A percentile compares a stretch with the other conserved stretches of the same genome.
These are phyloP conservation scores for Tolypocladium inflatum DNA, from an alignment of 2,329 filamentous ascomycete species.

Conservation along the genomic window DNA sequence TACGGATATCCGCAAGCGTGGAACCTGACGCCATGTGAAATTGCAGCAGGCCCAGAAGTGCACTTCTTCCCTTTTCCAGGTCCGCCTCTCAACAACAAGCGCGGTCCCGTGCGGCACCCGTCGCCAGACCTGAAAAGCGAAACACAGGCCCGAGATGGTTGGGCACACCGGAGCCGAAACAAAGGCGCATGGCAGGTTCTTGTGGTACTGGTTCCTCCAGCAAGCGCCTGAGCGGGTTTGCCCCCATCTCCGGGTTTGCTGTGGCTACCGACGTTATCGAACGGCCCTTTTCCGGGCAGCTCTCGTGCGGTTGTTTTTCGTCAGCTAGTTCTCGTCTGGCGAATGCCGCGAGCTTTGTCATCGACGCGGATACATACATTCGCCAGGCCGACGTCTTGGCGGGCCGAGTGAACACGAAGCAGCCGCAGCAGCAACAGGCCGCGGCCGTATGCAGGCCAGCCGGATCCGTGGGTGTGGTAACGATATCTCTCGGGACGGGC, in stretches of 20 bases:
- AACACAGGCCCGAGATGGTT: background rate
- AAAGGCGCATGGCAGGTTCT: background rate
- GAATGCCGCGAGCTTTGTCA: constrained; percentile 6
- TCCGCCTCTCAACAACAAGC: background rate
- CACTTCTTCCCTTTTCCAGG: background rate
- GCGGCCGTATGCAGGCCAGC: background rate
- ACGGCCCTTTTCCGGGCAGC: background rate
- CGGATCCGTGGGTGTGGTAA: constrained; percentile 1
- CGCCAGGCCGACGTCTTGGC: background rate
- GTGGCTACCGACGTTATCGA: background rate
- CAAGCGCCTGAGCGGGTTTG: constrained; percentile 1
- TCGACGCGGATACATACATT: constrained; percentile 2
- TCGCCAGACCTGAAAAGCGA: background rate
- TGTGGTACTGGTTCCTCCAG: background rate
- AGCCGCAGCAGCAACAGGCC: background rate
- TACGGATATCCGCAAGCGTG: background rate
- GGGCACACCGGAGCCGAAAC: background rate
- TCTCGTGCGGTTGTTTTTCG: background rate
- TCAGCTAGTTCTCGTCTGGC: background rate
- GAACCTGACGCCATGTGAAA: background rate
- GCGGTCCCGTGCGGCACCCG: background rate
- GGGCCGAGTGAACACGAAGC: background rate
- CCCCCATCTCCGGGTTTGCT: background rate
- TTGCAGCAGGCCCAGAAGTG: background rate
- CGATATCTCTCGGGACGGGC: background rate